Conservation (phyloP, 345 rosid species). For the Hypericum androsaemum region DNA sequence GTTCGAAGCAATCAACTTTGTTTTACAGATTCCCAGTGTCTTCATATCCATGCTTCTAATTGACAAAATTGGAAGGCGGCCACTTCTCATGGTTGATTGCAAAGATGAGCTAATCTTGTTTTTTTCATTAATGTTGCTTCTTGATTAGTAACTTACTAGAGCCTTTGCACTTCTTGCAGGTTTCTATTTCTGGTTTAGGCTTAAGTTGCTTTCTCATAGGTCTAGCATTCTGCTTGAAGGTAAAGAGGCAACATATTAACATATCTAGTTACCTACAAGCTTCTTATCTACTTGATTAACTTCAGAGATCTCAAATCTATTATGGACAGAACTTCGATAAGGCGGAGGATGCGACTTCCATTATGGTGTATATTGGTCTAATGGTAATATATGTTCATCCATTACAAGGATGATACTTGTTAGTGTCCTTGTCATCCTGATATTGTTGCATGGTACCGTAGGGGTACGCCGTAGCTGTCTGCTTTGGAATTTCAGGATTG, state of each 20-base stretch:
- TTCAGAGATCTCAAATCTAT: neutral
- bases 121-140: neutral
- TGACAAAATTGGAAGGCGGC: conserved; percentile 22
- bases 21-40: conserved; percentile 16
- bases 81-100: conserved; percentile 23
- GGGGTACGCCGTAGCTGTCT: too few species aligned
- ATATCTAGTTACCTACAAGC: too few species aligned
- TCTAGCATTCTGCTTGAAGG: conserved; percentile 26
- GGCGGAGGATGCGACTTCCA: conserved; percentile 15
- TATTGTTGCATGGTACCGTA: neutral
- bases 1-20: neutral
- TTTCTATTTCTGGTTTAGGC: conserved; percentile 14
- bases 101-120: neutral
- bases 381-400: too few species aligned
- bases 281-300: too few species aligned
- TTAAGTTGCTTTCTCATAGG: conserved; percentile 19
- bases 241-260: too few species aligned
- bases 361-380: too few species aligned
- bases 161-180: too few species aligned
- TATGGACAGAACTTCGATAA: conserved; percentile 15
- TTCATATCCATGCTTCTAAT: too few species aligned
- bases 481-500: too few species aligned
- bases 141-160: neutral
- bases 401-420: neutral
- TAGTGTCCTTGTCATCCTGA: neutral